These are phyloP conservation scores for Lenwebbia sp. DNA, from an alignment of 345 rosid genomes.

Conservation along the genomic window DNA sequence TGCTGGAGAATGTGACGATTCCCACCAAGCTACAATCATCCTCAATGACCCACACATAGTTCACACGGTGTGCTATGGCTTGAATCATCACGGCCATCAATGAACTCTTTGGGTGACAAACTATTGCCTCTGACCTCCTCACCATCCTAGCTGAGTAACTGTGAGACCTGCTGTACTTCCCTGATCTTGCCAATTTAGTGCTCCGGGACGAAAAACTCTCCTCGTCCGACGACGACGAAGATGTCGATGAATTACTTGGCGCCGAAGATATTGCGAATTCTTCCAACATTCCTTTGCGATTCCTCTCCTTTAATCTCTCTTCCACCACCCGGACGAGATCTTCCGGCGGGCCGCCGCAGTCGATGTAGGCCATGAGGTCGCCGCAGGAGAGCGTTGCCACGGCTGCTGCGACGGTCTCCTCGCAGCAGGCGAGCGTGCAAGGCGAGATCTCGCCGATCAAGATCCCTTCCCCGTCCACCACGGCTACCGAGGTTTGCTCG, in stretches of 20 bases:
- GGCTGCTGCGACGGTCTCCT: constrained; percentile 64
- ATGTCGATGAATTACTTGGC: constrained; percentile 9
- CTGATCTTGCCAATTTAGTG: constrained; percentile 9
- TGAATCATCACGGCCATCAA: constrained; percentile 88
- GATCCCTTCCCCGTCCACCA: constrained; percentile 40
- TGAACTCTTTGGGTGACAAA: constrained; percentile 67
- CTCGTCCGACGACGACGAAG: constrained; percentile 64
- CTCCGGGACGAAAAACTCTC: constrained; percentile 20
- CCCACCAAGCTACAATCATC: constrained; percentile 70
- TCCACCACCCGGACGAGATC: constrained; percentile 46
- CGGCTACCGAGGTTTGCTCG: constrained; percentile 67
- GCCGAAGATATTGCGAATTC: constrained; percentile 15
- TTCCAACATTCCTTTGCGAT: constrained; percentile 38
- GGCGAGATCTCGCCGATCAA: constrained; percentile 82
- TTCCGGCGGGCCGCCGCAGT: constrained; percentile 78
- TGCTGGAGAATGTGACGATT: constrained; percentile 59
- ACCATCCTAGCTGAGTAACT: constrained; percentile 64
- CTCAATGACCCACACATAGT: constrained; percentile 77
- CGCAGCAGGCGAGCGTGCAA: constrained; percentile 45
- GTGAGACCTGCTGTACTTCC: constrained; percentile 42
- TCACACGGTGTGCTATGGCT: constrained; percentile 73
- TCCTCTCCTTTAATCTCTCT: constrained; percentile 34
- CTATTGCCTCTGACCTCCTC: constrained; percentile 72
- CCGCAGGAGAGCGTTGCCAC: constrained; percentile 63
- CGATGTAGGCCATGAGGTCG: constrained; percentile 78